Evolutionary conservation across 2,329 filamentous ascomycete species (phyloP).

Genomic region (Ceratocystis destructans): DNA sequence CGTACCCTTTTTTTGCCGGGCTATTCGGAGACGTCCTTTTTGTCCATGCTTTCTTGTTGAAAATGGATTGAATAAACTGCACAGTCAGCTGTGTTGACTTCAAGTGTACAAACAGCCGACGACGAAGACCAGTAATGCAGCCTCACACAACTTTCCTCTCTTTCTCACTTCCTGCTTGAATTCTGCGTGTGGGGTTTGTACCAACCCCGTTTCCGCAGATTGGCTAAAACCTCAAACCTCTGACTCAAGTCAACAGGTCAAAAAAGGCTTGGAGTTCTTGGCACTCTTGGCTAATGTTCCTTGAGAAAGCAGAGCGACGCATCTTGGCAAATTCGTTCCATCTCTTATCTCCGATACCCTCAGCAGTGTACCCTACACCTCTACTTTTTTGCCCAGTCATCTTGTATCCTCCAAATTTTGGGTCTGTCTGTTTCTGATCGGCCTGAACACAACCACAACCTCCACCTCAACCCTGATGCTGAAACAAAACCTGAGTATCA

Average conservation of each 20-base stretch:
- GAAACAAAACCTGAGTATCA: not conserved
- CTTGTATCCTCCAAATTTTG: not conserved
- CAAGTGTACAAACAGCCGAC: too few species aligned
- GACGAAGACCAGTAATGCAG: too few species aligned
- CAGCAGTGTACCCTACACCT: not conserved
- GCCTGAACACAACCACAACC: not conserved
- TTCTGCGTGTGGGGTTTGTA: not conserved
- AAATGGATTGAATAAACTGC: too few species aligned
- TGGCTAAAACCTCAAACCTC: not conserved
- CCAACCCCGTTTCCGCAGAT: not conserved
- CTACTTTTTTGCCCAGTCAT: not conserved
- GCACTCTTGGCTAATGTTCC: conserved; percentile 1
- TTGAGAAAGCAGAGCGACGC: not conserved
- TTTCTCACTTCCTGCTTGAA: not conserved
- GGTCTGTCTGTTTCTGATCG: not conserved
- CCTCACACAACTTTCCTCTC: not conserved
- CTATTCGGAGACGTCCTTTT: not conserved
- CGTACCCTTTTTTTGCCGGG: not conserved
- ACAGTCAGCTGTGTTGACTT: too few species aligned
- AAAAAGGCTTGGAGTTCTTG: not conserved
- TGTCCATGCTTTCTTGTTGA: not conserved
- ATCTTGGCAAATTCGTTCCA: not conserved
- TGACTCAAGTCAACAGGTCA: not conserved
- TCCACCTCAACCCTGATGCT: not conserved
- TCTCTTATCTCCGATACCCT: not conserved